Base-by-base conservation (phyloP, 2,329 filamentous ascomycete genomes). In the Cladosporium sp. region DNA sequence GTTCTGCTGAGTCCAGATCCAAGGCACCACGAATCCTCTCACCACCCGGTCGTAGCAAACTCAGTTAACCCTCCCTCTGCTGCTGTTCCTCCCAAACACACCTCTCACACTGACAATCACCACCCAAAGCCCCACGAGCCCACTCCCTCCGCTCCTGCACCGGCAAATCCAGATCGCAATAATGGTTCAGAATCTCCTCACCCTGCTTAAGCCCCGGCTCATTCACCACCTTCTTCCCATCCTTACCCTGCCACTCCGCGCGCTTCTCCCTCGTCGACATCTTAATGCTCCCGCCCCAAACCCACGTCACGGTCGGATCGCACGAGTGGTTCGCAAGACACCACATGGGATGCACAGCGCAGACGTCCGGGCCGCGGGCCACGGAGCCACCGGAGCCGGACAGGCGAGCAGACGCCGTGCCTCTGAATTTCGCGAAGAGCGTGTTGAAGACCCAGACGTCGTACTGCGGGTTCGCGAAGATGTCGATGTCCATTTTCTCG, bases 261-360 rank as follows among this genome's bases (percentile, higher is more conserved):
- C 81, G 74, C 57, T 77, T 72, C 56, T 82, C 74, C 44, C 83
- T 74, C 2, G 82, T 81, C 75, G 76, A 82, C 55, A 93, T 81
- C 34, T 81, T 79, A 79, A 93, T 91, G 49, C 79, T 79, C 1
- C 87, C 87, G 28, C 86, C 84, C 89, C 91, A 96, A 64, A 95
- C 88, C 93, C 93, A 98, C 3, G 81, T 81, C 37, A 97, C 90
- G 68, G 95, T 96, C 8, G 93, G 93, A 66, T 95, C 84, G 71
- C 93, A 98, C 68, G 90, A 89, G 68, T 98, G 93, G 65, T 98
- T 98, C 28, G 92, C 91, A 31, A 97, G 77, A 70, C 91, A 97
- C 90, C 93, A 98, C 61, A 95, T 83, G 2, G 92, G 90, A 71
- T 97, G 91, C 28, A 97, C 91, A 28, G 92, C 92, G 28, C 89